Percentiles rank a stretch among this genome's conserved stretches.
These are phyloP conservation scores for Microsporum audouinii DNA, from an alignment of 2,329 filamentous ascomycete genomes.

Conservation along the genomic window DNA sequence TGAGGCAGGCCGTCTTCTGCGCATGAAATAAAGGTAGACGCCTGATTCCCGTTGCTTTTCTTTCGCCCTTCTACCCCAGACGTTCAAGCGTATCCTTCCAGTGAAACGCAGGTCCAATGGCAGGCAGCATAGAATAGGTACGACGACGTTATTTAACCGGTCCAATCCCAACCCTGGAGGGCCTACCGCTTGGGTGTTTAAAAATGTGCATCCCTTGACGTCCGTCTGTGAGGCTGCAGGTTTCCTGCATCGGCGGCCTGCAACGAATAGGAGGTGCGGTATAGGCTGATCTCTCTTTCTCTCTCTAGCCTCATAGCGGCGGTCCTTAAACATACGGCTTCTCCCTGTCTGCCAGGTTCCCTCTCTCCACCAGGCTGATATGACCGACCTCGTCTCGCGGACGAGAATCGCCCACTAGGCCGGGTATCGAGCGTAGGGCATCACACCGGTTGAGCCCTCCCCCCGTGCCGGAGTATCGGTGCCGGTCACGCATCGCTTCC, in stretches of 20 bases:
- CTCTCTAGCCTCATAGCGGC: not conserved
- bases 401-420: not conserved
- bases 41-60: slow-evolving; percentile 16
- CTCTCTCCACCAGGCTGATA: not conserved
- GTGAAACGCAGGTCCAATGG: not conserved
- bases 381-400: not conserved
- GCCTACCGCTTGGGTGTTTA: not conserved
- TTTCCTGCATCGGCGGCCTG: not conserved
- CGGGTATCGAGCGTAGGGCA: not conserved
- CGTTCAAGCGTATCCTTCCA: not conserved
- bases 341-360: not conserved
- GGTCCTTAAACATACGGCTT: not conserved
- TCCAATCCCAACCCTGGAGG: not conserved
- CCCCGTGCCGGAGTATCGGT: not conserved
- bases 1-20: slow-evolving; percentile 27
- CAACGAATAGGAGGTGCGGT: not conserved
- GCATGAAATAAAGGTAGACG: slow-evolving; percentile 5
- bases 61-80: slow-evolving; percentile 3
- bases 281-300: not conserved
- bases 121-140: not conserved
- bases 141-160: not conserved
- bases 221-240: not conserved
- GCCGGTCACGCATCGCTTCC: not conserved
- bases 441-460: not conserved
- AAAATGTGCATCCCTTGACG: not conserved